Base-by-base conservation (phyloP, 441 rosid species). In the Euphorbia celastroides region DNA sequence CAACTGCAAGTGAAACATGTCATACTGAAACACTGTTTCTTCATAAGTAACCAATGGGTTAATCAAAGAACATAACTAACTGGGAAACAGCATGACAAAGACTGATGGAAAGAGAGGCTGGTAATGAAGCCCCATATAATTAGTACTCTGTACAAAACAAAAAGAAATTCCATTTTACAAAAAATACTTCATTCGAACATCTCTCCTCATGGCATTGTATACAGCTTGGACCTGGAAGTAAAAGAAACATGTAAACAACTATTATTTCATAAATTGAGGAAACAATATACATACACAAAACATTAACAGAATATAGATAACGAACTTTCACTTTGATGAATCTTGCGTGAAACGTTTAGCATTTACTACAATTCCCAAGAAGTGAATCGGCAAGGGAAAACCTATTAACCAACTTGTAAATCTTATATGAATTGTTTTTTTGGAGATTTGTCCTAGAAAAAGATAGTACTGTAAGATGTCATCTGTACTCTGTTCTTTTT, bases 161-260 rank as follows among this genome's bases (percentile, higher is more conserved):
- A 73, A 70, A 30, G 19, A 60, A 65, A 48, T 28, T 74, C 46
- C 60, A 66, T 46, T 57, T 75, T 84, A 93, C 78, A 93, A 77
- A 76, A 91, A 93, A 72, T 91, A 93, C 81, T 89, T 91, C 99
- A 93, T 93, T 67, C 99, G 81, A 46, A 86, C 90, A 74, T 93
- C 99, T 82, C 95, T 89, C 77, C 82, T 88, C 99, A 93, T 93
- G 58, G 97, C 97, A 69, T 86, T 91, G 81, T 93, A 93, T 75
- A 93, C 97, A 55, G 96, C 97, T 84, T 91, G 97, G 46, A 93
- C 97, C 98, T 93, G 92, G 57, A 81, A 66, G 73, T 52, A 62
- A 75, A 54, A 65, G 26, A 32, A 60, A 41, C 62, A 62, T 26
- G 65, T 74, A 22, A 36, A 17, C 10, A 57, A 68, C 42, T 50